Evolutionary conservation across 139 green algal species (phyloP), one percentile per base, ranked within the genome.

Genomic region (Closterium sp.): DNA sequence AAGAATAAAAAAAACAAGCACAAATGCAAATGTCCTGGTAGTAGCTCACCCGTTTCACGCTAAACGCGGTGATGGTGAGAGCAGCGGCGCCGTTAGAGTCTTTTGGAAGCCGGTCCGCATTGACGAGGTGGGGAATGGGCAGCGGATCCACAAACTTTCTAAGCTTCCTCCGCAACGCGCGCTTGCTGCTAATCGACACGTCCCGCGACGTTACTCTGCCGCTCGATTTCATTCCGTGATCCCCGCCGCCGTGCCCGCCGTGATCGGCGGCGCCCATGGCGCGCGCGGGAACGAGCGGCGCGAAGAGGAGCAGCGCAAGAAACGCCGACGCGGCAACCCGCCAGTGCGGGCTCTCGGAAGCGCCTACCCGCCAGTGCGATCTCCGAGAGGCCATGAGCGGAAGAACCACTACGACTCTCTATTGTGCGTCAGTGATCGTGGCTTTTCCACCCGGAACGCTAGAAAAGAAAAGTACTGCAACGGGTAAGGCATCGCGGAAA

Each of bases 101-200:
- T 79, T 79, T 79, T 3, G 62, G 17, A 24, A 79, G 62, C 62
- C 62, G 19, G 62, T 79, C 62, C 62, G 62, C 62, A 24, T 79
- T 79, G 38, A 91, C 84, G 6, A 29, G 21, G 7, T 13, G 30
- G n/a, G 88, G 89, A 31, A 86, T 70, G 0, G 89, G 89, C 45
- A 91, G 27, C 42, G 30, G 30, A 29, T 91, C 89, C 32, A 91
- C 89, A 21, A 91, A 91, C 19, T 89, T 89, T 7, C 24, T 45
- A 13, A 91, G 89, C 24, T n/a, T 38, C 24, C 27, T 32, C 22
- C 32, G 32, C 22, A 31, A 13, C 62, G 19, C 62, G 62, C 62
- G 62, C 62, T 79, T 79, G 62, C 62, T 22, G 62, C 62, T 79
- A 0, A 79, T 79, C 62, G 62, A 27, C 62, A 79, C 62, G 62